phyloP scores from a whole-genome alignment of 345 rosid species.

The Citrus medica region DNA sequence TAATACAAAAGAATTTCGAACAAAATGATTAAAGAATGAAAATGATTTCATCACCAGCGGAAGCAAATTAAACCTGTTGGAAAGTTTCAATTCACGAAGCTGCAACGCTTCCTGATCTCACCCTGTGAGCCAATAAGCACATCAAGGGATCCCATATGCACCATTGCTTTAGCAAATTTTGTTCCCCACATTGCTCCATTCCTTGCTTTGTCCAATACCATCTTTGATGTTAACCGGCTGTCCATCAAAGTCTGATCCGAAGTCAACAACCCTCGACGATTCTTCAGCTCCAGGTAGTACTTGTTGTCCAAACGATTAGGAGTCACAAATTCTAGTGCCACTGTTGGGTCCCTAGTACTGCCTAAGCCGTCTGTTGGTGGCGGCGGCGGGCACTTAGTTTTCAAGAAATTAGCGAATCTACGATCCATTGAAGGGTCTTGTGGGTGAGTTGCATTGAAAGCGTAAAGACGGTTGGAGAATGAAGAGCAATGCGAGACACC shows the following conservation, averaged over 20 bases:
- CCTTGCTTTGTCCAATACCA: conserved; percentile 27
- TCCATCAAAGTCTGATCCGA: conserved; percentile 37
- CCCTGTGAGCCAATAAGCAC: conserved; percentile 32
- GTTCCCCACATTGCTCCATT: conserved; percentile 20
- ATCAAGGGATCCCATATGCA: conserved; percentile 36
- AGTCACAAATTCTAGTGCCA: conserved; percentile 21
- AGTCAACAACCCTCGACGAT: conserved; percentile 30
- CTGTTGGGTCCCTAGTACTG: not conserved
- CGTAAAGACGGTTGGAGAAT: conserved; percentile 33
- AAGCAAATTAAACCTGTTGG: not conserved
- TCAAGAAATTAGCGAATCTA: conserved; percentile 28
- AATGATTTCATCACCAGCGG: not conserved
- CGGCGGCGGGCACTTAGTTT: conserved; percentile 31
- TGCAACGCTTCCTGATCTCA: conserved; percentile 38
- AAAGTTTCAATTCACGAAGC: conserved; percentile 16
- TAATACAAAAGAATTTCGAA: not conserved
- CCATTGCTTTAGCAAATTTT: conserved; percentile 37
- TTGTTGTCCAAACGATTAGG: conserved; percentile 33
- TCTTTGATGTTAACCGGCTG: conserved; percentile 19
- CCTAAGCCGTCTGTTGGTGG: not conserved
- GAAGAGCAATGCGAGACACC: conserved; percentile 42
- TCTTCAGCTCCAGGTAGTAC: conserved; percentile 32
- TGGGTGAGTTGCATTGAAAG: conserved; percentile 27
- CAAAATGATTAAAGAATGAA: not conserved
- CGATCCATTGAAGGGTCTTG: conserved; percentile 40